Evolutionary conservation across 257 asterid species (phyloP).

Genomic region (Primulina huaijiensis): DNA sequence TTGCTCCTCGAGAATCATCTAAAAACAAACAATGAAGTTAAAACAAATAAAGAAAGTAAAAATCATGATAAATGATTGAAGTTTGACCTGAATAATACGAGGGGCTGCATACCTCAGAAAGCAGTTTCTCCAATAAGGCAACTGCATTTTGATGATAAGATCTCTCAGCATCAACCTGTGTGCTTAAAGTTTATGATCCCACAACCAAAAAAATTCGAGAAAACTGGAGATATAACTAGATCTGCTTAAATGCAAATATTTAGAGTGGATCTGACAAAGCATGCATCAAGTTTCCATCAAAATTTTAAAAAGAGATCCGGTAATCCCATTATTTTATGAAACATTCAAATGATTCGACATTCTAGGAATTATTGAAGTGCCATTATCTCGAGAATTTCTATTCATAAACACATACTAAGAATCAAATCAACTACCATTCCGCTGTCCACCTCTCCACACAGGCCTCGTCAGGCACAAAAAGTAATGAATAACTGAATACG

Average conservation of each 20-base stretch:
- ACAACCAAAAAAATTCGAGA: background rate
- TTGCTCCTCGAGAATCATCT: background rate
- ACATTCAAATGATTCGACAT: background rate
- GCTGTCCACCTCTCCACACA: background rate
- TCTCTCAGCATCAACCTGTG: conserved; percentile 80
- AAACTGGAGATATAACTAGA: background rate
- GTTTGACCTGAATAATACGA: background rate
- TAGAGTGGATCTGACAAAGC: background rate
- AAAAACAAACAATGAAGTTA: too few species aligned
- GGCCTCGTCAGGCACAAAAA: background rate
- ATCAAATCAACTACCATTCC: background rate
- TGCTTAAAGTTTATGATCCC: background rate
- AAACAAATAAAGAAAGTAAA: background rate
- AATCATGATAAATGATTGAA: background rate
- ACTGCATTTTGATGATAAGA: conserved; percentile 60
- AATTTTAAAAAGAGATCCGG: background rate
- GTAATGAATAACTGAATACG: background rate
- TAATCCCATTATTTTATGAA: background rate
- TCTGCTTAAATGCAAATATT: background rate
- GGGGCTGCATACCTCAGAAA: background rate
- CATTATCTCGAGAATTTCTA: background rate
- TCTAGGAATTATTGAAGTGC: background rate
- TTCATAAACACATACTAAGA: background rate
- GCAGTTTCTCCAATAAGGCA: background rate
- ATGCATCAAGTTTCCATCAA: background rate